phyloP scores from a whole-genome alignment of 495 filamentous ascomycete genomes.

The Thozetella sp. region DNA sequence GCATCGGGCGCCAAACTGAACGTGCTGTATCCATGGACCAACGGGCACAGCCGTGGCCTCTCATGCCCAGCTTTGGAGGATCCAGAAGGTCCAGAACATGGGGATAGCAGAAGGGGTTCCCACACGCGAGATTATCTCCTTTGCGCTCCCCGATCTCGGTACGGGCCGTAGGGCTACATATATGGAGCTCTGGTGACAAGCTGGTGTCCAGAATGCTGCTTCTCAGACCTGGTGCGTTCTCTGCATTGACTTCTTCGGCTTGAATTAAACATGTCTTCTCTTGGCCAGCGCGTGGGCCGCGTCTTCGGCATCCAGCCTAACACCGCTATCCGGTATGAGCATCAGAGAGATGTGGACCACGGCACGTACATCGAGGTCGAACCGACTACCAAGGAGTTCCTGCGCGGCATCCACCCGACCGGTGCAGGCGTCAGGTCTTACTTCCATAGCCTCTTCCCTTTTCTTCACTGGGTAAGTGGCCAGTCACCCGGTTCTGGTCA shows the following conservation, averaged over 20 bases:
- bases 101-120: not conserved
- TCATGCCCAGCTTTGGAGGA: not conserved
- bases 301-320: not conserved
- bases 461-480: not conserved
- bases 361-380: constrained; percentile 71
- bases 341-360: not conserved
- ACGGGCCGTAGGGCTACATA: not conserved
- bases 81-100: not conserved
- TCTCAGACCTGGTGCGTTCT: not conserved
- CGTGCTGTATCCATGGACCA: not conserved
- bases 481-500: constrained; percentile 18
- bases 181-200: no score
- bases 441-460: constrained; percentile 19
- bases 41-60: not conserved
- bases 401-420: constrained; percentile 56
- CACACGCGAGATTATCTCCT: not conserved
- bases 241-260: not conserved
- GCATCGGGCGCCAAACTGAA: not conserved
- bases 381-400: constrained; percentile 69
- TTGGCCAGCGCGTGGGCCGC: not conserved
- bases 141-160: not conserved
- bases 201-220: no score
- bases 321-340: not conserved
- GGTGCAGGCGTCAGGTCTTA: constrained; percentile 52
- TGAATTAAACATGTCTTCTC: not conserved